Evolutionary conservation across 306 rosid genomes (phyloP), one percentile per base, ranked within the genome.

Genomic region (Phaseolus lunatus): DNA sequence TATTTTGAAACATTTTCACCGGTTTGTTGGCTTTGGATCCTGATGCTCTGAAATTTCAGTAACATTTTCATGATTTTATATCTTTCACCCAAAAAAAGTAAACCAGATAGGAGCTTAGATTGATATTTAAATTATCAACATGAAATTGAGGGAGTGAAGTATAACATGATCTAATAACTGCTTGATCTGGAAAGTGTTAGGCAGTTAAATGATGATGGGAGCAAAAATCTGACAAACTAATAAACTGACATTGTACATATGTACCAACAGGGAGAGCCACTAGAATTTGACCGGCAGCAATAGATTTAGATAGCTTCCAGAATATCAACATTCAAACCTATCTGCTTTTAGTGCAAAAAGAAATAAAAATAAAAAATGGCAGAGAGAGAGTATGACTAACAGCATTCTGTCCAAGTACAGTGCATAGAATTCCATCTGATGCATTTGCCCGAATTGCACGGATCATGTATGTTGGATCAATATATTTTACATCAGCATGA

Each of bases 391-490:
- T 81, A 56, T 53, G 73, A 90, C 96, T 87, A 70, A 96, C 99
- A 16, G 99, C 98, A 83, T 96, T 96, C 86, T 96, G 99, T 70
- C 99, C 98, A 43, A 96, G 89, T 58, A 96, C 99, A 39, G 99
- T 83, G 70, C 99, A 96, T 53, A 92, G 81, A 86, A 96, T 96
- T 83, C 98, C 98, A 87, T 96, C 99, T 37, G 98, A 96, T 73
- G 99, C 99, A 72, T 96, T 96, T 79, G 98, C 99, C 26, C 99
- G 98, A 73, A 86, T 78, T 3, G 97, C 98, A 29, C 99, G 99
- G 76, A 96, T 92, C 98, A 96, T 96, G 82, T 96, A 96, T 0
- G 98, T 96, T 33, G 99, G 99, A 86, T 96, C 99, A 74, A 96
- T 91, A 73, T 89, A 96, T 86, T 96, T 96, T 81, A 92, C 93